Percentiles rank a stretch among this genome's conserved stretches.
Conservation (phyloP, 2,329 filamentous ascomycete genomes). For the Biscogniauxia marginata region DNA sequence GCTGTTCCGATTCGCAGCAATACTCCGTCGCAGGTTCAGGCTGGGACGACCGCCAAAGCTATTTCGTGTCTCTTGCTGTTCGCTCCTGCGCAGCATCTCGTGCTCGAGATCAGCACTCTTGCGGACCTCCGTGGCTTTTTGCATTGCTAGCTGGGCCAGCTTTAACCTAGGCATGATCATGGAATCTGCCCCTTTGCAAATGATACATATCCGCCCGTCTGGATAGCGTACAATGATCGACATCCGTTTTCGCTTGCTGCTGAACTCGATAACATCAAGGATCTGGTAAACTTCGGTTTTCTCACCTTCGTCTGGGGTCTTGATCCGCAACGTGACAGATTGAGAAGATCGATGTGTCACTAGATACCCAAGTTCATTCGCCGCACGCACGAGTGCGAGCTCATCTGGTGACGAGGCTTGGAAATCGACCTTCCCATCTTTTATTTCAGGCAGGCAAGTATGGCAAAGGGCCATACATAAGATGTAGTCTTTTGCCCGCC, state of each 20-base stretch:
- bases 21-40: slow-evolving; percentile 48
- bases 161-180: slow-evolving; percentile 76
- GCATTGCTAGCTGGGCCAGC: slow-evolving; percentile 68
- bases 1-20: slow-evolving; percentile 23
- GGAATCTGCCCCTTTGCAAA: slow-evolving; percentile 90
- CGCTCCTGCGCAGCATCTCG: slow-evolving; percentile 54
- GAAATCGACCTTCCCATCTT: slow-evolving; percentile 70
- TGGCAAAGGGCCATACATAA: slow-evolving; percentile 85
- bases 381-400: slow-evolving; percentile 78
- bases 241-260: slow-evolving; percentile 86
- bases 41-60: slow-evolving; percentile 56
- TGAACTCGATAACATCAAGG: slow-evolving; percentile 87
- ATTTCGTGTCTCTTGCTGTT: slow-evolving; percentile 53
- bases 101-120: slow-evolving; percentile 59
- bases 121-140: slow-evolving; percentile 69
- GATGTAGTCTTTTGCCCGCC: slow-evolving; percentile 78
- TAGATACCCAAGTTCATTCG: slow-evolving; percentile 79
- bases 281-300: slow-evolving; percentile 70
- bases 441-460: slow-evolving; percentile 81
- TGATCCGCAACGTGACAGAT: slow-evolving; percentile 56
- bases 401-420: slow-evolving; percentile 92
- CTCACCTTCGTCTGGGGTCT: slow-evolving; percentile 35
- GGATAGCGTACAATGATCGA: slow-evolving; percentile 85
- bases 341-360: slow-evolving; percentile 72
- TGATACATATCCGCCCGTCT: slow-evolving; percentile 74